These are phyloP conservation scores for Przewalskia tangutica DNA, from an alignment of 257 asterid species.

Conservation along the genomic window DNA sequence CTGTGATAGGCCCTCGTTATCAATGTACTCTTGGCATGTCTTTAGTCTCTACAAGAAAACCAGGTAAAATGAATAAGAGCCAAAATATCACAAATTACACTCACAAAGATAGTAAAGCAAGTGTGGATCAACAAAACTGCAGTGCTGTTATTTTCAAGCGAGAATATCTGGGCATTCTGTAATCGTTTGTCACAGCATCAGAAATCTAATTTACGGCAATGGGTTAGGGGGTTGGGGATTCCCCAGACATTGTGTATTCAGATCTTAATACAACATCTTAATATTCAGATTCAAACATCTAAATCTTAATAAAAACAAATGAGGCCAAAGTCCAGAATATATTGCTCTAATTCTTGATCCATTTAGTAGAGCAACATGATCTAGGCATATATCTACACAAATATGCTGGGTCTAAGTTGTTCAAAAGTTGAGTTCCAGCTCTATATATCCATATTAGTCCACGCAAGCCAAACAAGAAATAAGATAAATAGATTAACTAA, in stretches of 20 bases:
- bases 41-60: conserved; percentile 54
- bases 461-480: background rate
- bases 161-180: background rate
- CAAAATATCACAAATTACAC: background rate
- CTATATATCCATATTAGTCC: background rate
- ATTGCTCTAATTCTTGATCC: background rate
- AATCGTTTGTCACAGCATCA: background rate
- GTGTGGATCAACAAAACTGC: background rate
- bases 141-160: background rate
- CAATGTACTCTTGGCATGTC: conserved; percentile 76
- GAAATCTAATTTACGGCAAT: background rate
- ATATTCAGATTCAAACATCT: no score
- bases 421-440: background rate
- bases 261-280: no score
- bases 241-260: background rate
- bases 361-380: background rate
- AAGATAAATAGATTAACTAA: background rate
- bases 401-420: background rate
- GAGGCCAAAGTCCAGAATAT: background rate
- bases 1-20: conserved; percentile 81
- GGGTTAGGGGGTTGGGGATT: background rate
- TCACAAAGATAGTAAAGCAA: background rate
- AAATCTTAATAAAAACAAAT: no score
- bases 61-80: background rate
- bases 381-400: background rate